These are phyloP conservation scores for Tagetes patula DNA, from an alignment of 129 eudicot species.

Conservation along the genomic window DNA sequence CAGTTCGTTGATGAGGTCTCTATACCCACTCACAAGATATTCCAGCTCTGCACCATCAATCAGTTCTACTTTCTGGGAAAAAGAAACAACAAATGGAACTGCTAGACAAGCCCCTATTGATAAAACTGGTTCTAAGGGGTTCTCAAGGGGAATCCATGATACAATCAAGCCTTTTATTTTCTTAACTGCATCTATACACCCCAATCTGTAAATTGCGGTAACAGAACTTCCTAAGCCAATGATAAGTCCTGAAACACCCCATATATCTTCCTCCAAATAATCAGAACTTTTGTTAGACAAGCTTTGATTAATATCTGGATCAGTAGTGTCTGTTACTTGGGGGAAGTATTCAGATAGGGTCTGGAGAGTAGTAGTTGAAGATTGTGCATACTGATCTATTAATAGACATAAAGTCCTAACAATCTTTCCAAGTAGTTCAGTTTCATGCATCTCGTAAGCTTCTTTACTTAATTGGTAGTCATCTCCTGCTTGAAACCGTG, in stretches of 20 bases:
- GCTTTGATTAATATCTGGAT: slow-evolving; percentile 28
- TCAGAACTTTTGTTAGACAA: slow-evolving; percentile 29
- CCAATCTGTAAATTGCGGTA: slow-evolving; percentile 68
- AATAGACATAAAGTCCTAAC: slow-evolving; percentile 54
- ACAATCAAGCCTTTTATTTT: slow-evolving; percentile 45
- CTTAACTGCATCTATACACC: slow-evolving; percentile 55
- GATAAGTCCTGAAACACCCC: slow-evolving; percentile 90
- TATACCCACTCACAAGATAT: slow-evolving; percentile 40
- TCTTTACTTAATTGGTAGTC: slow-evolving; percentile 41
- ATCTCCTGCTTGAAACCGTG: slow-evolving; percentile 40
- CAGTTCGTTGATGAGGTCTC: slow-evolving; percentile 61
- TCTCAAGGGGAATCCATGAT: slow-evolving; percentile 66
- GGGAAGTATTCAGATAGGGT: slow-evolving; percentile 48
- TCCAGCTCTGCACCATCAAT: slow-evolving; percentile 61
- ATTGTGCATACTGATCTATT: slow-evolving; percentile 46
- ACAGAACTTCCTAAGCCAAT: slow-evolving; percentile 78
- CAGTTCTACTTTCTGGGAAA: slow-evolving; percentile 72
- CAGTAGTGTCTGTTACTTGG: slow-evolving; percentile 34
- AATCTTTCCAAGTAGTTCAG: slow-evolving; percentile 56
- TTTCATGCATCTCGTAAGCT: slow-evolving; percentile 49
- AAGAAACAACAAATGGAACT: slow-evolving; percentile 61
- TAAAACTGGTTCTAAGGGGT: slow-evolving; percentile 36
- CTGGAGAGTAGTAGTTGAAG: slow-evolving; percentile 47
- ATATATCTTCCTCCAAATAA: slow-evolving; percentile 71
- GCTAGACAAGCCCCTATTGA: slow-evolving; percentile 78